Percentiles rank a stretch among this genome's conserved stretches.
phyloP scores from a whole-genome alignment of 106 monocot genomes.

The Ottelia alismoides region DNA sequence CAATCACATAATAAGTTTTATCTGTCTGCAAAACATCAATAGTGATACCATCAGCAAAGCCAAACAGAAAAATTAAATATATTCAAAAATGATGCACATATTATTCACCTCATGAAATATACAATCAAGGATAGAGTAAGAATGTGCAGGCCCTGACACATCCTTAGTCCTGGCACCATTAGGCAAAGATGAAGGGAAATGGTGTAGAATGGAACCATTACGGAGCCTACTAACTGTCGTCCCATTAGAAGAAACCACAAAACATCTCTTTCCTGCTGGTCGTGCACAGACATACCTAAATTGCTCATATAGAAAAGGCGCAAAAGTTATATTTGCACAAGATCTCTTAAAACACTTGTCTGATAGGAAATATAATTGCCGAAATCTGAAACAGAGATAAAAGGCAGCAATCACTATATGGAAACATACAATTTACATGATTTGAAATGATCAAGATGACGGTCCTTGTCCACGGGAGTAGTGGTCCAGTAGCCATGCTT shows the following conservation, averaged over 20 bases:
- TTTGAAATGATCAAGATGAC: too few species aligned
- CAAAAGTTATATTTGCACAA: too few species aligned
- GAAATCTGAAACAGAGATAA: too few species aligned
- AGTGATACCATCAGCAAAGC: neutral
- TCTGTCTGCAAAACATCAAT: constrained; percentile 45
- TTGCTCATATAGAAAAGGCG: too few species aligned
- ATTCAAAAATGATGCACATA: too few species aligned
- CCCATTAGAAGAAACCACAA: constrained; percentile 88
- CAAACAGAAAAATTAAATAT: neutral
- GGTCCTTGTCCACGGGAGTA: too few species aligned
- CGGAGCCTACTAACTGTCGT: constrained; percentile 78
- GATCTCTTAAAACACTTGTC: too few species aligned
- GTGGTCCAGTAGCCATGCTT: too few species aligned
- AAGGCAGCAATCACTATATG: too few species aligned
- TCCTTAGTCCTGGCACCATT: constrained; percentile 73
- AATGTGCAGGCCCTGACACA: constrained; percentile 49
- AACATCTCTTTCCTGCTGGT: constrained; percentile 82
- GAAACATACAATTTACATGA: too few species aligned
- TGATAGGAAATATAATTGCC: too few species aligned
- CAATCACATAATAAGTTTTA: constrained; percentile 94
- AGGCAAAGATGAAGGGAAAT: constrained; percentile 83
- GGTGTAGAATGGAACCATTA: constrained; percentile 86
- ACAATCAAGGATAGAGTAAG: constrained; percentile 86
- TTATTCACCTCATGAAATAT: constrained; percentile 82
- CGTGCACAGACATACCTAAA: constrained; percentile 91